phyloP scores from a whole-genome alignment of 225 moss, liverwort and hornwort genomes.

The Pleurozium schreberi region DNA sequence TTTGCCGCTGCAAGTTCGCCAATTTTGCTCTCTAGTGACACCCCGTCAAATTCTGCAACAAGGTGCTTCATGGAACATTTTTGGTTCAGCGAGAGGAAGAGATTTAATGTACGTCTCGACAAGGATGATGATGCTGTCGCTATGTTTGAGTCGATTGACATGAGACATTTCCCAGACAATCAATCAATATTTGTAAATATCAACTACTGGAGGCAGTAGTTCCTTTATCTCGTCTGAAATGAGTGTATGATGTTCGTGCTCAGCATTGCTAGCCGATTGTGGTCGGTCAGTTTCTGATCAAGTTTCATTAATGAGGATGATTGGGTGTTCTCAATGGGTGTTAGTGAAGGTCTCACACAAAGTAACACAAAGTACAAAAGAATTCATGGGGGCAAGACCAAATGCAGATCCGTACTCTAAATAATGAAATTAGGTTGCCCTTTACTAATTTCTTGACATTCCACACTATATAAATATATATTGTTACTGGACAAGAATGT shows the following conservation, averaged over 20 bases:
- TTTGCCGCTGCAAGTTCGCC: conserved; percentile 18
- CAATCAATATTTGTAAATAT: conserved; percentile 22
- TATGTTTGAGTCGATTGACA: not conserved
- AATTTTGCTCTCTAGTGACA: conserved; percentile 26
- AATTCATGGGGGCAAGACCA: no score
- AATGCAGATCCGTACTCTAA: no score
- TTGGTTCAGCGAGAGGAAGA: conserved; percentile 6
- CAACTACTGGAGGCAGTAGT: not conserved
- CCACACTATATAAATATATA: no score
- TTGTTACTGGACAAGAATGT: no score
- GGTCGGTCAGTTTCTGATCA: not conserved
- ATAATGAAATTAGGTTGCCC: no score
- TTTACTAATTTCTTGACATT: no score
- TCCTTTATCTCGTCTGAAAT: not conserved
- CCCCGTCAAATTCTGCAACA: conserved; percentile 10
- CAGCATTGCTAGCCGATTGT: not conserved
- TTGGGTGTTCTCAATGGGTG: not conserved
- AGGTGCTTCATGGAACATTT: conserved; percentile 17
- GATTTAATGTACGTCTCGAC: conserved; percentile 11
- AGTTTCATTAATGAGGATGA: not conserved
- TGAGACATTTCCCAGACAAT: not conserved
- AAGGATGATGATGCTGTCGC: not conserved
- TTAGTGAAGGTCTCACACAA: not conserved
- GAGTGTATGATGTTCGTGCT: not conserved
- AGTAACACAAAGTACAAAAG: not conserved